phyloP scores from a whole-genome alignment of 371 early-diverging fungal species.

The Mortierella sp. region DNA sequence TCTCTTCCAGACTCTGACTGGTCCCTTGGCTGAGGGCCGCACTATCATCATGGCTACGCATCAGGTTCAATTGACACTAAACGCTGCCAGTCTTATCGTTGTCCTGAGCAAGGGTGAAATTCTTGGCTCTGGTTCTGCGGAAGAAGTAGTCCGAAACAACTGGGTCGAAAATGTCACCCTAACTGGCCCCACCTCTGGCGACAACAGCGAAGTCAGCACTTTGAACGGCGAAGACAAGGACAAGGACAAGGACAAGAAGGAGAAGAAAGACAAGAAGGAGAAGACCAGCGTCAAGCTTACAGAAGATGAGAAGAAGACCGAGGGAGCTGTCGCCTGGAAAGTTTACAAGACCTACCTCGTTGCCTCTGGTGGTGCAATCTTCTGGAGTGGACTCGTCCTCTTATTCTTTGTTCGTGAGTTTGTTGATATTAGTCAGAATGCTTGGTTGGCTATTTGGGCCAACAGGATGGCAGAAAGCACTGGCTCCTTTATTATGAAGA shows the following conservation, averaged over 20 bases:
- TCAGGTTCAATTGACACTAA: conserved; percentile 82
- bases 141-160: conserved; percentile 57
- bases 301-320: conserved; percentile 73
- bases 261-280: conserved; percentile 55
- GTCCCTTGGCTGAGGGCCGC: conserved; percentile 76
- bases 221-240: conserved; percentile 20
- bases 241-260: conserved; percentile 49
- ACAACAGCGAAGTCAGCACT: conserved; percentile 38
- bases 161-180: conserved; percentile 62
- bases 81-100: conserved; percentile 71
- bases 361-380: conserved; percentile 73
- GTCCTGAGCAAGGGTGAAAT: conserved; percentile 73
- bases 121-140: conserved; percentile 58
- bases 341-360: conserved; percentile 74
- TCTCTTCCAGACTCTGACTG: conserved; percentile 75
- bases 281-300: conserved; percentile 67
- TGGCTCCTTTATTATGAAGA: conserved; percentile 29
- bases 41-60: conserved; percentile 92
- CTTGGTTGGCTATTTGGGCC: conserved; percentile 49
- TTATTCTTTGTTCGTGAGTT: conserved; percentile 64
- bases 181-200: conserved; percentile 5
- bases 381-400: conserved; percentile 62
- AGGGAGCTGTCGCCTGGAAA: conserved; percentile 71
- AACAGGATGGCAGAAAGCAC: conserved; percentile 27
- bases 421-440: conserved; percentile 59